A percentile compares a stretch with the other conserved stretches of the same genome.
Conservation (phyloP, 176 grass and related monocot species). For the Carex myosuroides region DNA sequence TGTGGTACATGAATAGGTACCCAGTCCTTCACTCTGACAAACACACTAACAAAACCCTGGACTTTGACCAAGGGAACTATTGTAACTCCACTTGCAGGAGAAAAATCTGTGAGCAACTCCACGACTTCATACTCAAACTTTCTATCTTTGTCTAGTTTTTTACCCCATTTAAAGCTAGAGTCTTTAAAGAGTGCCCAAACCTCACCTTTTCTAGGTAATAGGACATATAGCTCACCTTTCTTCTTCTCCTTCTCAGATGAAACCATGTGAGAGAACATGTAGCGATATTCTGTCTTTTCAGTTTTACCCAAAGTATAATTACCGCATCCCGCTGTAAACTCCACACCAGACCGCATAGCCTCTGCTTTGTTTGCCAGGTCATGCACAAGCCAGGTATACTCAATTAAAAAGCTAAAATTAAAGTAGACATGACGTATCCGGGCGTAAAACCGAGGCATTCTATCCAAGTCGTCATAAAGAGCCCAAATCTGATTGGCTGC, state of each 20-base stretch:
- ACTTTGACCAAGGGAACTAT: slow-evolving; percentile 68
- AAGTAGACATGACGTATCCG: slow-evolving; percentile 40
- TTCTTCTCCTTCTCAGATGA: slow-evolving; percentile 46
- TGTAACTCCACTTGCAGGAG: slow-evolving; percentile 30
- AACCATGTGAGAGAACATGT: slow-evolving; percentile 78
- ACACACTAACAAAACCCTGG: slow-evolving; percentile 81
- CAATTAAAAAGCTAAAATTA: slow-evolving; percentile 39
- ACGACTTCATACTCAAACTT: slow-evolving; percentile 66
- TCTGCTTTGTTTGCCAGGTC: slow-evolving; percentile 29
- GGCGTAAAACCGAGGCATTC: slow-evolving; percentile 89
- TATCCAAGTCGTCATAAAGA: slow-evolving; percentile 73
- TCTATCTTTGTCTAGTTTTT: slow-evolving; percentile 57
- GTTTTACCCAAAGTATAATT: slow-evolving; percentile 41
- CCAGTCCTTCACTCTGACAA: slow-evolving; percentile 36
- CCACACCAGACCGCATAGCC: slow-evolving; percentile 38
- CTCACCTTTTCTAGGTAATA: slow-evolving; percentile 69
- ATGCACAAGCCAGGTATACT: slow-evolving; percentile 59
- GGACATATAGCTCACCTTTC: slow-evolving; percentile 39
- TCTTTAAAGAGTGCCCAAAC: slow-evolving; percentile 86
- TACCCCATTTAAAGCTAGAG: slow-evolving; percentile 60
- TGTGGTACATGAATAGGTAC: slow-evolving; percentile 37
- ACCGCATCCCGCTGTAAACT: slow-evolving; percentile 76
- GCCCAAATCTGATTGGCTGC: slow-evolving; percentile 72
- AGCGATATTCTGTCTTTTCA: slow-evolving; percentile 41
- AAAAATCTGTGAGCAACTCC: slow-evolving; percentile 56